Evolutionary conservation across 1,284 basidiomycete species (phyloP), one percentile per base, ranked within the genome.

Genomic region (Boletellus dicymbophilus): DNA sequence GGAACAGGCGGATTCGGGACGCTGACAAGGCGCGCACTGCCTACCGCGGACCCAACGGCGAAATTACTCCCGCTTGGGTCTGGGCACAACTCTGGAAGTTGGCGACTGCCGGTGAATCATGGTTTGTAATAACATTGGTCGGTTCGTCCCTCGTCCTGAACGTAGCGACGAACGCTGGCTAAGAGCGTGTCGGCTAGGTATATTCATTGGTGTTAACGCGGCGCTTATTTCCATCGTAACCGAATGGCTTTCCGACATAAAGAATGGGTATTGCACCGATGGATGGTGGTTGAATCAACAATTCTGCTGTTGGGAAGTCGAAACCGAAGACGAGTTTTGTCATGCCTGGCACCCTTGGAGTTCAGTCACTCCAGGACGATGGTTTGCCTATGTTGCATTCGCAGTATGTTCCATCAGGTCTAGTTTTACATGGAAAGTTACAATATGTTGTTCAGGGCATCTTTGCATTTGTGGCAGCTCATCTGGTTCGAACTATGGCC

Each of bases 241-340:
- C n/a, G 93, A 91, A 70, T 99, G 97, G 97, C 81, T 98, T 10
- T 95, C 95, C 1, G 95, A 99, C 68, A 83, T 98, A 55, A 98
- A 98, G 75, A 90, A 95, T 75, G 97, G 97, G 0, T 96, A 97
- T 66, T 99, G 97, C 70, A 82, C 85, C 1, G 91, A 95, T 49
- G 95, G 93, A 3, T 99, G 97, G 97, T 99, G 97, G 96, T 71
- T 99, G 49, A 97, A 95, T 68, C 87, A 93, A 62, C 93, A 98
- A 65, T 98, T 98, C 69, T 99, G 97, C 72, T 99, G 97, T 67
- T 95, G 93, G 91, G 94, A 95, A 66, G 85, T 93, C 52, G 93
- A 95, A 59, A 81, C 82, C 12, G 86, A 88, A 42, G 90, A 88
- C 54, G 85, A 87, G 55, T 86, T 83, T 3, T 99, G 97, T 68